Percentiles rank a stretch among this genome's conserved stretches.
Conservation (phyloP, 2,329 filamentous ascomycete genomes). For the Penicillium sp. region DNA sequence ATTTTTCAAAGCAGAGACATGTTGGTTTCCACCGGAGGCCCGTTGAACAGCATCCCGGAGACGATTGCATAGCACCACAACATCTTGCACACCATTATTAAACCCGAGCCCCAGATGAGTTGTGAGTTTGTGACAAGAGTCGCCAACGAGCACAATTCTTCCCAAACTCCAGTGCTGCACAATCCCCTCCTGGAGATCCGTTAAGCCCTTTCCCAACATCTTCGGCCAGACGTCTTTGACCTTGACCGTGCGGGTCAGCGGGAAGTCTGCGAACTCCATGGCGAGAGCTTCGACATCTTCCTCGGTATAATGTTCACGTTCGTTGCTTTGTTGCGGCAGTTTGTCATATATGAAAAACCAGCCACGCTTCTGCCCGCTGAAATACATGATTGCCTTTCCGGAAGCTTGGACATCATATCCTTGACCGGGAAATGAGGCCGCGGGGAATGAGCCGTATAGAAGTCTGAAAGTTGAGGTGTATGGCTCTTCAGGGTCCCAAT, state of each 20-base stretch:
- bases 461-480: neutral
- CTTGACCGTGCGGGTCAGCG: constrained; percentile 25
- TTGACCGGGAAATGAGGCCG: neutral
- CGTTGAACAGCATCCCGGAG: neutral
- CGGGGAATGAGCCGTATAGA: constrained; percentile 4
- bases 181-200: constrained; percentile 41
- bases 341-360: constrained; percentile 40
- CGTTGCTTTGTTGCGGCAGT: constrained; percentile 25
- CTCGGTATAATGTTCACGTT: constrained; percentile 26
- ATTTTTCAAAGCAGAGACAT: neutral
- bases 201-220: constrained; percentile 28
- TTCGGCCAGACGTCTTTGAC: constrained; percentile 31
- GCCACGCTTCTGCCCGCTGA: constrained; percentile 29
- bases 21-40: neutral
- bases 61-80: constrained; percentile 18
- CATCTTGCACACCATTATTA: constrained; percentile 40
- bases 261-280: constrained; percentile 28
- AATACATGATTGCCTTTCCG: constrained; percentile 29
- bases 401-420: constrained; percentile 10
- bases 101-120: constrained; percentile 38
- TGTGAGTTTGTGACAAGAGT: constrained; percentile 42
- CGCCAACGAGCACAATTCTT: constrained; percentile 39
- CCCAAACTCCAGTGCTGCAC: constrained; percentile 38
- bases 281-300: constrained; percentile 29
- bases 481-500: constrained; percentile 2